Evolutionary conservation across 139 green algal species (phyloP), one percentile per base, ranked within the genome.

Genomic region (Monoraphidium neglectum): DNA sequence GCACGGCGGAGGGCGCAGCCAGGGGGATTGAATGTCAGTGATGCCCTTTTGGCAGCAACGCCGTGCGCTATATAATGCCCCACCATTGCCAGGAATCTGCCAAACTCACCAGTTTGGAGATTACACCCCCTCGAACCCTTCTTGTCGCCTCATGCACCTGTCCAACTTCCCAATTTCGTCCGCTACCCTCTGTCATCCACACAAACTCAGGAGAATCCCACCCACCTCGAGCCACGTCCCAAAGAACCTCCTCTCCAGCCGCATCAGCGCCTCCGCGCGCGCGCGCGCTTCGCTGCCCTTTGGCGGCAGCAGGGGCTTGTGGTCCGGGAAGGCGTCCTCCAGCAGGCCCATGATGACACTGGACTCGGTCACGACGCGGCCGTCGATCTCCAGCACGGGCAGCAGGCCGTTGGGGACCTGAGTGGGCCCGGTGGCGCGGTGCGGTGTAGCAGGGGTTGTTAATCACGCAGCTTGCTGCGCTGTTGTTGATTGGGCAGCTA

Each of bases 321-420:
- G 68, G 3, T 95, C 83, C 0, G 91, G 92, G 79, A 97, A 97
- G 21, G 32, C 63, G n/a, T 84, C 74, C 85, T 94, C 88, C 65
- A 94, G 76, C 30, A 90, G 77, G 24, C 63, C n/a, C 87, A 92
- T 91, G 80, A 97, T 96, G 26, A 84, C 74, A 10, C 78, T 77
- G 3, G 80, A 88, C 76, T 94, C 89, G 2, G 81, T 86, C 62
- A 93, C 83, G 12, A 97, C 72, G 28, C 85, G 77, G 1, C 92
- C 95, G 35, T 98, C 90, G 4, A 98, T 59, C 88, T 98, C 95
- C 68, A 97, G 78, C 21, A 94, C 94, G 12, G 94, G 94, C 67
- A 98, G 84, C 71, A 97, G 82, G 3, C 94, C 95, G 0, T 78
- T 70, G 23, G 85, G 78, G 36, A 93, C 91, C 84, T 95, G 94